Evolutionary conservation across 2,329 filamentous ascomycete species (phyloP).

Genomic region (Coniochaeta prunicola): DNA sequence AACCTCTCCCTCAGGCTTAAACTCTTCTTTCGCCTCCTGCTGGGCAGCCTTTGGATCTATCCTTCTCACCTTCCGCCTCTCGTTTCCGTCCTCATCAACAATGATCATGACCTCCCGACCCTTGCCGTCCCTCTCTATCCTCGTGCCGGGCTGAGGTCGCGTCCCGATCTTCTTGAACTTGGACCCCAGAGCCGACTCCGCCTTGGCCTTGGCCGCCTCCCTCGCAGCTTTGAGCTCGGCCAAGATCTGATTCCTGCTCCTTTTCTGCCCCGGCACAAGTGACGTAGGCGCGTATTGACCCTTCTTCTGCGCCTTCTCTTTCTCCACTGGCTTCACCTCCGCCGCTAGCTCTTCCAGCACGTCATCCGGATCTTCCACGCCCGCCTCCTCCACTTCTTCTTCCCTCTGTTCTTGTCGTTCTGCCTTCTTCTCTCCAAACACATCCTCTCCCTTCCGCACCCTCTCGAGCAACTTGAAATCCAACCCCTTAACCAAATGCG

Average conservation of each 20-base stretch:
- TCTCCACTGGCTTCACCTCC: constrained; percentile 46
- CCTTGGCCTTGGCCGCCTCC: constrained; percentile 49
- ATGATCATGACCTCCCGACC: constrained; percentile 59
- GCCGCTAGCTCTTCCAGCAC: constrained; percentile 55
- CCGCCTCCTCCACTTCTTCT: constrained; percentile 25
- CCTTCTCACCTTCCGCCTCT: constrained; percentile 58
- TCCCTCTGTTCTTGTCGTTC: constrained; percentile 45
- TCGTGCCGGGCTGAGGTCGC: constrained; percentile 43
- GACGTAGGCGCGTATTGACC: constrained; percentile 49
- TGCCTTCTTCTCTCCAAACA: constrained; percentile 32
- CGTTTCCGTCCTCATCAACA: constrained; percentile 58
- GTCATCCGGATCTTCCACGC: constrained; percentile 51
- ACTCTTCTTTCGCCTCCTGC: constrained; percentile 25
- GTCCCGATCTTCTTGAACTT: constrained; percentile 60
- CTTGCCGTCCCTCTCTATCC: constrained; percentile 54
- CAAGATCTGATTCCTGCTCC: constrained; percentile 59
- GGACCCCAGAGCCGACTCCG: constrained; percentile 41
- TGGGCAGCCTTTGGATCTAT: constrained; percentile 28
- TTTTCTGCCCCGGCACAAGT: constrained; percentile 49
- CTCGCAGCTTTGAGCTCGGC: constrained; percentile 59
- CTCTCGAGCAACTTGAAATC: constrained; percentile 75
- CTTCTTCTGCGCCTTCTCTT: constrained; percentile 49
- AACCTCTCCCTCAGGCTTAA: constrained; percentile 47
- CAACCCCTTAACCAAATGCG: constrained; percentile 85
- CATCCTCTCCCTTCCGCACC: constrained; percentile 61